Conservation (phyloP, 2,329 filamentous ascomycete genomes). For the Cercospora berteroae region DNA sequence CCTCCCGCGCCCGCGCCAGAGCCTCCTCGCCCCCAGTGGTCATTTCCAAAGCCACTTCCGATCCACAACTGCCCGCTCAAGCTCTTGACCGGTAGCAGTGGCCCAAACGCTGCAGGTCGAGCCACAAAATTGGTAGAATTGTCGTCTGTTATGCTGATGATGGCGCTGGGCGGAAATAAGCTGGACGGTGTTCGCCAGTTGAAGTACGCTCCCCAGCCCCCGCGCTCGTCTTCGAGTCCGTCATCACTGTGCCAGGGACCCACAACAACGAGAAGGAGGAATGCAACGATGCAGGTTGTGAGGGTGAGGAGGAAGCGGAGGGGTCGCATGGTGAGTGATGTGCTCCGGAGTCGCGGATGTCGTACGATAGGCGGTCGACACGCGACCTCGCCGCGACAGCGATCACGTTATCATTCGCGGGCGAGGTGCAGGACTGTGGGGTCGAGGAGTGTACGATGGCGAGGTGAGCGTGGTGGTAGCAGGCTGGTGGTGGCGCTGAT, state of each 20-base stretch:
- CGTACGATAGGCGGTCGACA: constrained; percentile 7
- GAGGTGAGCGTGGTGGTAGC: constrained; percentile 1
- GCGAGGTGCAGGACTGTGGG: not conserved
- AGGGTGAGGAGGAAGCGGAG: constrained; percentile 46
- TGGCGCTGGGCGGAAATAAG: constrained; percentile 90
- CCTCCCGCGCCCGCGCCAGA: constrained; percentile 61
- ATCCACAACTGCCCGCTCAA: constrained; percentile 91
- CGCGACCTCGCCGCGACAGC: constrained; percentile 16
- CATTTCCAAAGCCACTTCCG: constrained; percentile 85
- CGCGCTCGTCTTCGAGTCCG: constrained; percentile 32
- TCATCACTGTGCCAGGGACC: constrained; percentile 30
- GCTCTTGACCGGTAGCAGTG: constrained; percentile 69
- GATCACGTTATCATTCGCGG: constrained; percentile 16
- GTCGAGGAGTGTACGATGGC: not conserved
- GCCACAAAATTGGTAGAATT: constrained; percentile 97
- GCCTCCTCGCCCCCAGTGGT: constrained; percentile 61
- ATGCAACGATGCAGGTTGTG: constrained; percentile 43
- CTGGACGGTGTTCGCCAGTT: constrained; percentile 65
- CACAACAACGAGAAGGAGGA: constrained; percentile 46
- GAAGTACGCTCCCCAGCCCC: constrained; percentile 44
- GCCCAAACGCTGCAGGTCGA: constrained; percentile 88
- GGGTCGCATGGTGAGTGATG: constrained; percentile 38
- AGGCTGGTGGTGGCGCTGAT: constrained; percentile 5
- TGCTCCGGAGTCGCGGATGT: not conserved
- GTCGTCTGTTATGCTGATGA: constrained; percentile 94